These are phyloP conservation scores for Phaeosphaeria sp. DNA, from an alignment of 2,329 filamentous ascomycete genomes.

Conservation along the genomic window DNA sequence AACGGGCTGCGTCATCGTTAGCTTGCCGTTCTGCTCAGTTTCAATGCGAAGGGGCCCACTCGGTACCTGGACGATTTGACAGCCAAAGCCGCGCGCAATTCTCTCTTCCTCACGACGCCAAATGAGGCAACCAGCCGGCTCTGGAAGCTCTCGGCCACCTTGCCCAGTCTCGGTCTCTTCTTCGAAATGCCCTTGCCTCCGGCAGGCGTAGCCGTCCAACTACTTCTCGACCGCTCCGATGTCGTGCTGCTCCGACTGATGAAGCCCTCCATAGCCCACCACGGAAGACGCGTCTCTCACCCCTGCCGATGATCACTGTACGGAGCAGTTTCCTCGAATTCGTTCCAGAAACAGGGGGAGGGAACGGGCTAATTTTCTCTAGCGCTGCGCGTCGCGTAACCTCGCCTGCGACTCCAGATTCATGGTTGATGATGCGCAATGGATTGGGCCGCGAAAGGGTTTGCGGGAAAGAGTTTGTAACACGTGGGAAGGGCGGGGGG, in stretches of 20 bases:
- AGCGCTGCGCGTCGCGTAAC: not conserved
- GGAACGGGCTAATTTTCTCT: not conserved
- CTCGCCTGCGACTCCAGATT: not conserved
- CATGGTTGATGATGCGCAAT: not conserved
- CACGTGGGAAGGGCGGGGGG: not conserved
- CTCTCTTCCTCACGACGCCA: slow-evolving; percentile 33
- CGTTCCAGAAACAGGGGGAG: not conserved
- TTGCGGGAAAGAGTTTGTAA: not conserved
- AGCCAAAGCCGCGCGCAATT: slow-evolving; percentile 23
- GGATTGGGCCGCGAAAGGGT: not conserved
- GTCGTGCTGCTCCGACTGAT: not conserved
- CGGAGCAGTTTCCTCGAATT: not conserved
- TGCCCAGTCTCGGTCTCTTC: slow-evolving; percentile 40
- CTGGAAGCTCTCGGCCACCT: slow-evolving; percentile 41
- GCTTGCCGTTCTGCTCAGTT: slow-evolving; percentile 3
- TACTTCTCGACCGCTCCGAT: slow-evolving; percentile 8
- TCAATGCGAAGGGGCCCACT: not conserved
- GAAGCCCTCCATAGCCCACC: not conserved
- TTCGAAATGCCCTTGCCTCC: slow-evolving; percentile 25
- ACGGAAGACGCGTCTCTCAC: not conserved
- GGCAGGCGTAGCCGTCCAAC: slow-evolving; percentile 18
- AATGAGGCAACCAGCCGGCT: slow-evolving; percentile 41
- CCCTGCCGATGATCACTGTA: not conserved
- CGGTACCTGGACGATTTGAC: slow-evolving; percentile 33
- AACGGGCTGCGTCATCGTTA: slow-evolving; percentile 29